Evolutionary conservation across 331 rosid species (phyloP).

Genomic region (Quercus lobata): DNA sequence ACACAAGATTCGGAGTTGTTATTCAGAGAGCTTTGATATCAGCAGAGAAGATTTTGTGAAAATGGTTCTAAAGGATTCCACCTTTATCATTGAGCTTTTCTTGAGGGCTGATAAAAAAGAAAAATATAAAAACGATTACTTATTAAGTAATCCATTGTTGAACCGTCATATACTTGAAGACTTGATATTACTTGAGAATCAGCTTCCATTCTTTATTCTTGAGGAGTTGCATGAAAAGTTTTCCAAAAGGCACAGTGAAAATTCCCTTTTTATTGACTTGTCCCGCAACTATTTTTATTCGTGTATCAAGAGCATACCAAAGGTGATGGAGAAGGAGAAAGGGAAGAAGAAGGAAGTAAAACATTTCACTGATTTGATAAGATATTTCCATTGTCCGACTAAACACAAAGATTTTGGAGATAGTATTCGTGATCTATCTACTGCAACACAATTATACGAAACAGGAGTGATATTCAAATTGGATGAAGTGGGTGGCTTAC

Average conservation of each 20-base stretch:
- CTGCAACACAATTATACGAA: constrained; percentile 19
- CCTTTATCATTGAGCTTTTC: constrained; percentile 21
- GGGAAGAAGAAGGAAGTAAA: no score
- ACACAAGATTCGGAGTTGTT: constrained; percentile 8
- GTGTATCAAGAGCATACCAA: not conserved
- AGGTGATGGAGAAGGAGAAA: no score
- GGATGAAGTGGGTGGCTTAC: not conserved
- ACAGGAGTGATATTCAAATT: not conserved
- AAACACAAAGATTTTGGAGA: not conserved
- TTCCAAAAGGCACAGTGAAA: no score
- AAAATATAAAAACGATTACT: constrained; percentile 13
- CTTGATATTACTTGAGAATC: constrained; percentile 27
- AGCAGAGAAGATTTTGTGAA: not conserved
- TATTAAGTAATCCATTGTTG: constrained; percentile 18
- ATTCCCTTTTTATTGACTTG: not conserved
- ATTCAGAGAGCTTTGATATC: not conserved
- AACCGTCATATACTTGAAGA: constrained; percentile 14
- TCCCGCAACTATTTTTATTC: constrained; percentile 22
- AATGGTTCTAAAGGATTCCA: constrained; percentile 19
- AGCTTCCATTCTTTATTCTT: constrained; percentile 24
- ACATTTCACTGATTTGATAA: no score
- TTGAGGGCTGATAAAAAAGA: no score
- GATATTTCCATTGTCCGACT: not conserved
- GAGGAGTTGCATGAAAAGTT: not conserved
- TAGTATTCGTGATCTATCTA: no score